phyloP scores from a whole-genome alignment of 1,139 yeast species.

The Suhomyces choctaworum region DNA sequence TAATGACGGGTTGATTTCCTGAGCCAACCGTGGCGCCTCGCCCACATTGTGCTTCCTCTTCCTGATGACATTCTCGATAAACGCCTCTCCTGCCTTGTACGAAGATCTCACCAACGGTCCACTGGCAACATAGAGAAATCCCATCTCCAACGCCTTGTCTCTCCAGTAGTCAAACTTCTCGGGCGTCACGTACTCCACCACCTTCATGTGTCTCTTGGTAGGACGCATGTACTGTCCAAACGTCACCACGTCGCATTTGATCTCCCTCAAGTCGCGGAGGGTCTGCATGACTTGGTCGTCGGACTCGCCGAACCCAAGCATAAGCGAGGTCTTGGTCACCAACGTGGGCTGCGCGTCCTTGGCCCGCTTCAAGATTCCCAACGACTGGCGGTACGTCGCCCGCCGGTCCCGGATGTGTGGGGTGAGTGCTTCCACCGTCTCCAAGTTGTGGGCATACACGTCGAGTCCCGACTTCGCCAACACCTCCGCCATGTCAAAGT shows the following conservation, averaged over 20 bases:
- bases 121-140: slow-evolving; percentile 93
- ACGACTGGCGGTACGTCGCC: slow-evolving; percentile 90
- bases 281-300: slow-evolving; percentile 85
- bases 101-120: slow-evolving; percentile 97
- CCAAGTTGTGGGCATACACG: slow-evolving; percentile 96
- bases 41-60: slow-evolving; percentile 63
- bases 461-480: slow-evolving; percentile 88
- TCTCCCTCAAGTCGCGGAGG: slow-evolving; percentile 68
- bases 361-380: slow-evolving; percentile 75
- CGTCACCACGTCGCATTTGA: slow-evolving; percentile 90
- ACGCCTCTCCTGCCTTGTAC: slow-evolving; percentile 98
- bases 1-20: slow-evolving; percentile 23
- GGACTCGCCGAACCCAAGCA: slow-evolving; percentile 96
- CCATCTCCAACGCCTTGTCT: slow-evolving; percentile 81
- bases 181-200: slow-evolving; percentile 92
- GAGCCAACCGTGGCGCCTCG: slow-evolving; percentile 40
- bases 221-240: slow-evolving; percentile 99
- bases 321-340: slow-evolving; percentile 89
- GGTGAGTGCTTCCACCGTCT: slow-evolving; percentile 92
- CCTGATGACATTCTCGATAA: slow-evolving; percentile 88
- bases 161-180: slow-evolving; percentile 95
- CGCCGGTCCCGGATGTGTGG: slow-evolving; percentile 96
- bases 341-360: slow-evolving; percentile 73
- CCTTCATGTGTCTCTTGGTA: slow-evolving; percentile 97
- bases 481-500: slow-evolving; percentile 72